Base-by-base conservation (phyloP, 495 filamentous ascomycete species). In the Penicillium tannophilum region DNA sequence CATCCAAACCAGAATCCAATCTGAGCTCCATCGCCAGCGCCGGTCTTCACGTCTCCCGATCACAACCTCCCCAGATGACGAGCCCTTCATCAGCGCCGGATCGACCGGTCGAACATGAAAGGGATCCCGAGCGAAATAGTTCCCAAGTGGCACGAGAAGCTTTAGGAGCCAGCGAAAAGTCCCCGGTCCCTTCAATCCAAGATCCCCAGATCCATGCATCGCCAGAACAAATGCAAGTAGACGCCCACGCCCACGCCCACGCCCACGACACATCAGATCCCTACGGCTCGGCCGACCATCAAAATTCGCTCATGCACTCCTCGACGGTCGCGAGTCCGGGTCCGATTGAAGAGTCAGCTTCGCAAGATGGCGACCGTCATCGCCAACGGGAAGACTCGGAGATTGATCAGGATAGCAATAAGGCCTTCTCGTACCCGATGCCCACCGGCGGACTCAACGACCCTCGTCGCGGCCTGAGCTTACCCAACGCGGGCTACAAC, bases 391-490 rank as follows among this genome's bases (percentile, higher is more conserved):
- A 72, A 36, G 71, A 73, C 46, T 59, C 63, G 28, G 74, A 79
- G 39, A 60, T 79, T 17, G 66, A 74, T 24, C 78, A 79, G 19
- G 79, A 79, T 44, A 75, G 74, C 45, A 81, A 79, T 52, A 82
- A 82, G 53, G 73, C 81, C 6, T 80, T 82, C 44, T 83, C 81
- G 6, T 83, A 80, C 59, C 81, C 81, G 19, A 77, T 80, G 70
- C 80, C 78, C 20, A 70, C 76, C 20, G 69, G 67, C 14, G 68
- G 74, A 30, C 65, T 77, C 42, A 78, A 70, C 54, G 77, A 79
- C 49, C 82, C 81, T 44, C 72, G 80, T 47, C 82, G 91, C 62
- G 87, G 86, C 14, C 85, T 92, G 74, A 96, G 90, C 70, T 77
- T 94, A 57, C 90, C 91, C 16, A 83, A 86, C 67, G 80, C 89